Percentiles rank a stretch among this genome's conserved stretches.
These are phyloP conservation scores for Coccomyxa sp. DNA, from an alignment of 139 green algal genomes.

Conservation along the genomic window DNA sequence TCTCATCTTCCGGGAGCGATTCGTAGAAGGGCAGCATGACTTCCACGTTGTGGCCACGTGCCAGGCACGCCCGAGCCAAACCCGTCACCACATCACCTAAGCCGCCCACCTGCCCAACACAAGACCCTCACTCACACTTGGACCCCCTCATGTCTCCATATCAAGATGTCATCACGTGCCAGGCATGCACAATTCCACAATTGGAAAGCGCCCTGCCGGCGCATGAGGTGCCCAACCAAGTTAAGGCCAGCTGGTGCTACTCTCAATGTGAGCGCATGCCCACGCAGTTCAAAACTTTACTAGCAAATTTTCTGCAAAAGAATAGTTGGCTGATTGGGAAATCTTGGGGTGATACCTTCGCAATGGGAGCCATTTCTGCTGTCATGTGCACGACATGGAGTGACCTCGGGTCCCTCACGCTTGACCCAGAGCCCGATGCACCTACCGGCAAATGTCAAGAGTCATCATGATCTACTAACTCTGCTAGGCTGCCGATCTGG, in stretches of 20 bases:
- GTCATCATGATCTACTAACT: background rate
- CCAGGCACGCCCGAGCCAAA: slow-evolving; percentile 58
- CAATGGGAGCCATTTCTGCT: slow-evolving; percentile 89
- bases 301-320: too few species aligned
- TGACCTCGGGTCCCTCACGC: background rate
- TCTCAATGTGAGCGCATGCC: too few species aligned
- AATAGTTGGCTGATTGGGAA: too few species aligned
- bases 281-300: too few species aligned
- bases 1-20: slow-evolving; percentile 58
- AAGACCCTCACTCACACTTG: background rate
- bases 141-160: too few species aligned
- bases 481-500: background rate
- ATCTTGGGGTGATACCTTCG: slow-evolving; percentile 63
- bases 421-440: background rate
- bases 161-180: too few species aligned
- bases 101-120: slow-evolving; percentile 69
- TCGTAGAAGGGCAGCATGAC: slow-evolving; percentile 87
- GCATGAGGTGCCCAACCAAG: too few species aligned
- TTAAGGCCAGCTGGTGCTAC: too few species aligned
- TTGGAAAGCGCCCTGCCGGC: too few species aligned
- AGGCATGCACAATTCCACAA: too few species aligned
- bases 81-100: slow-evolving; percentile 91
- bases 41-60: slow-evolving; percentile 68
- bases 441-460: background rate
- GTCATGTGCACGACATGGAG: slow-evolving; percentile 87